These are phyloP conservation scores for Leccinum imitatum DNA, from an alignment of 768 basidiomycete species.

Conservation along the genomic window DNA sequence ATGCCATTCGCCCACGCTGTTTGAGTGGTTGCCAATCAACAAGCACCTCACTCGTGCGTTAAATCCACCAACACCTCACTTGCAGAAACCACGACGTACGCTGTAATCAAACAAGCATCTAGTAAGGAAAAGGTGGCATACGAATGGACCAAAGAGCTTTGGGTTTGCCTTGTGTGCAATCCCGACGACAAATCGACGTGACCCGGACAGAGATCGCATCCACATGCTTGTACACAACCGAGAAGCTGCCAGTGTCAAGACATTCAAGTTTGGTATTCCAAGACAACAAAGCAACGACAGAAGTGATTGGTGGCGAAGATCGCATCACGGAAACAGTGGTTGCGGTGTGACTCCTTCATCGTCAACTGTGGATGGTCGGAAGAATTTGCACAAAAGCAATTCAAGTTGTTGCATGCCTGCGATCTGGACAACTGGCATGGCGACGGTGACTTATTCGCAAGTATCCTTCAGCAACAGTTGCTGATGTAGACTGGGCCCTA, in stretches of 20 bases:
- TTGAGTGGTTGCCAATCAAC: background rate
- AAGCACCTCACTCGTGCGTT: slow-evolving; percentile 1
- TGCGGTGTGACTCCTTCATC: slow-evolving; percentile 9
- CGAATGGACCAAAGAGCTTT: slow-evolving; percentile 49
- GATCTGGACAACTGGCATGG: slow-evolving; percentile 6
- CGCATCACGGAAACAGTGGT: background rate
- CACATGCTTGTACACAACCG: slow-evolving; percentile 55
- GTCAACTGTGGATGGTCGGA: slow-evolving; percentile 12
- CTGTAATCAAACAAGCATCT: slow-evolving; percentile 55
- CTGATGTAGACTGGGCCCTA: background rate
- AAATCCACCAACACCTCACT: background rate
- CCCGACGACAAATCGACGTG: slow-evolving; percentile 57
- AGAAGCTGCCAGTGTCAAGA: slow-evolving; percentile 35
- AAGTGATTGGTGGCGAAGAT: slow-evolving; percentile 1
- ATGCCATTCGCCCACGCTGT: background rate
- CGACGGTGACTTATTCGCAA: slow-evolving; percentile 9
- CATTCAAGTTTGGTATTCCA: slow-evolving; percentile 23
- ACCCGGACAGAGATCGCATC: slow-evolving; percentile 43
- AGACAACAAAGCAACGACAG: no score
- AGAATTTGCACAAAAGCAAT: slow-evolving; percentile 4
- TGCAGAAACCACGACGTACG: slow-evolving; percentile 29
- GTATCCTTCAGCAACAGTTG: background rate
- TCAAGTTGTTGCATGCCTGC: background rate
- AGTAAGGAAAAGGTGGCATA: slow-evolving; percentile 41
- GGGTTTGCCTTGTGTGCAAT: slow-evolving; percentile 52